Conservation (phyloP, 1,139 yeast genomes). For the Sugiyamaella sp. region DNA sequence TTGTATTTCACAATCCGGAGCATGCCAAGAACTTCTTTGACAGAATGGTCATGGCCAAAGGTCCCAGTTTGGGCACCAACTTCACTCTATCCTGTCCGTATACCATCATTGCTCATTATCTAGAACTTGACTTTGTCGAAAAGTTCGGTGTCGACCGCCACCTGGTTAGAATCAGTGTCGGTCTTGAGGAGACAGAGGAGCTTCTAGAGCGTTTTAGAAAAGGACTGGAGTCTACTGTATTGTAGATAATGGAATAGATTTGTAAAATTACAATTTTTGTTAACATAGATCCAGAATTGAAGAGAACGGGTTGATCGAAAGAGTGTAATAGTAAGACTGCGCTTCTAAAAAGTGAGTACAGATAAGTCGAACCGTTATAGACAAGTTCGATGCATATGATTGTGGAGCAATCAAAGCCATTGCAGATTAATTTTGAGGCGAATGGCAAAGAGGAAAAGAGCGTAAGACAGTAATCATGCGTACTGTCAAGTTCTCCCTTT, state of each 20-base stretch:
- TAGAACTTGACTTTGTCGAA: constrained; percentile 78
- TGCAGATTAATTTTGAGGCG: too few relatives aligned
- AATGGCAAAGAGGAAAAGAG: too few relatives aligned
- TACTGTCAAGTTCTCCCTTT: too few relatives aligned
- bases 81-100: constrained; percentile 93
- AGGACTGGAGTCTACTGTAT: constrained; percentile 37
- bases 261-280: background rate
- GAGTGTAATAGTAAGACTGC: too few relatives aligned
- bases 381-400: too few relatives aligned
- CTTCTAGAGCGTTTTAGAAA: constrained; percentile 46
- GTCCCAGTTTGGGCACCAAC: constrained; percentile 93
- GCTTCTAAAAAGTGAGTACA: too few relatives aligned
- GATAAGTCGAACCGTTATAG: too few relatives aligned
- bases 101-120: constrained; percentile 84
- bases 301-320: too few relatives aligned
- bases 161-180: constrained; percentile 82
- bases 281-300: too few relatives aligned
- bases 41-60: constrained; percentile 74
- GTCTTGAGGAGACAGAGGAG: constrained; percentile 52
- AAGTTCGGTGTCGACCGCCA: constrained; percentile 84
- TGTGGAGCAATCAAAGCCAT: too few relatives aligned
- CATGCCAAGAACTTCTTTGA: constrained; percentile 79
- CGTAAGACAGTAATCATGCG: too few relatives aligned
- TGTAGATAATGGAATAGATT: background rate
- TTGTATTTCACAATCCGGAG: constrained; percentile 66